Conservation (phyloP, 768 basidiomycete species). For the Mycena kentingensis region DNA sequence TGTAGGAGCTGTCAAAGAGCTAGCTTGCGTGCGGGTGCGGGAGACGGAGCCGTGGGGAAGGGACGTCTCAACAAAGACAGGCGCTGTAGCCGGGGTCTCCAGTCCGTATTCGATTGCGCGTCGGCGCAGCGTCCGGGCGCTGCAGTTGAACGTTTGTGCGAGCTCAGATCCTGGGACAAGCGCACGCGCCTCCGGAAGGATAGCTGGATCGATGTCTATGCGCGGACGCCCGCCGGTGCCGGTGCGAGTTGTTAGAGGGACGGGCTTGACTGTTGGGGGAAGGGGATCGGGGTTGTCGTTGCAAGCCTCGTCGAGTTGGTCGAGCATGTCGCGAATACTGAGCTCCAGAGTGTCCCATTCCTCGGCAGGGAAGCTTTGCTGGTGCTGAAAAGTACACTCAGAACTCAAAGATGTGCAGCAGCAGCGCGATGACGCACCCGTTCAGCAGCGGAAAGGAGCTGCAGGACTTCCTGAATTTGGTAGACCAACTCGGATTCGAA, state of each 20-base stretch:
- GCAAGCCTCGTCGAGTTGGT: not conserved
- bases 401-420: not conserved
- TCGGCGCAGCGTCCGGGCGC: too few species aligned
- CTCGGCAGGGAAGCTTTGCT: not conserved
- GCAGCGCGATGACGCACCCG: not conserved
- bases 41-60: too few species aligned
- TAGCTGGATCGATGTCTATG: not conserved
- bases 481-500: not conserved
- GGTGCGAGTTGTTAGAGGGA: not conserved
- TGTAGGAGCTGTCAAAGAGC: too few species aligned
- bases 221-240: not conserved
- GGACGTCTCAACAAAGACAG: too few species aligned
- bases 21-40: too few species aligned
- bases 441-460: not conserved
- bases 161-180: too few species aligned
- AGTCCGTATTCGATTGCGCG: too few species aligned
- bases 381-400: not conserved
- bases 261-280: not conserved
- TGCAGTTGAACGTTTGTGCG: too few species aligned
- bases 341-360: not conserved
- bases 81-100: too few species aligned
- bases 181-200: not conserved
- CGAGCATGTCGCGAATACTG: not conserved
- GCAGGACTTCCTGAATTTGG: conserved; percentile 5
- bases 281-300: not conserved